Conservation (phyloP, 768 basidiomycete species). For the Exsudoporus frostii region DNA sequence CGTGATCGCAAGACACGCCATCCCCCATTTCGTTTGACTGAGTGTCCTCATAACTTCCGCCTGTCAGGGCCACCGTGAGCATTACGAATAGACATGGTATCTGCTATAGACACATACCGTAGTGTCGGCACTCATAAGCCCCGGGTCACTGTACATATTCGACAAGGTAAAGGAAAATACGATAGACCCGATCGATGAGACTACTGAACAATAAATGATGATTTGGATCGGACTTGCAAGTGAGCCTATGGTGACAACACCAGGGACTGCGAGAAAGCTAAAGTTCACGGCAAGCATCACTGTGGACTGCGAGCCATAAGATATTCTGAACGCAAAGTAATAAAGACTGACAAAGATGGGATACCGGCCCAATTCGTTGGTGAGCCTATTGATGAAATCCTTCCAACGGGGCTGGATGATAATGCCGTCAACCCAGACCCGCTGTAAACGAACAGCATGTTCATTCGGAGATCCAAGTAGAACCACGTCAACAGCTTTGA, state of each 20-base stretch:
- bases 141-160: slow-evolving; percentile 11
- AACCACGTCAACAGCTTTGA: not conserved
- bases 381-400: slow-evolving; percentile 8
- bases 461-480: slow-evolving; percentile 3
- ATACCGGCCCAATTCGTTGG: slow-evolving; percentile 5
- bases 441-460: slow-evolving; percentile 12
- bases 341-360: slow-evolving; percentile 8
- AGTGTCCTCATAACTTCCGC: slow-evolving; percentile 1
- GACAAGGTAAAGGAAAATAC: slow-evolving; percentile 9
- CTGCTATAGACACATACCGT: slow-evolving; percentile 4
- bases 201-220: slow-evolving; percentile 13
- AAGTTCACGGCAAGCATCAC: slow-evolving; percentile 18
- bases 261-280: slow-evolving; percentile 14
- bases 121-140: not conserved
- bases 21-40: not conserved
- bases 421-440: slow-evolving; percentile 11
- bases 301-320: slow-evolving; percentile 7
- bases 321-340: not conserved
- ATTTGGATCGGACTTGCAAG: not conserved
- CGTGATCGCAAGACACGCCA: slow-evolving; percentile 10
- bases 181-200: slow-evolving; percentile 9
- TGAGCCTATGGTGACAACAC: not conserved
- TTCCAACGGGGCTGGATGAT: slow-evolving; percentile 13
- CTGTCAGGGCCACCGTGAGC: not conserved
- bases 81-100: too few species aligned